phyloP scores from a whole-genome alignment of 139 green algal species.

The Picochlorum sp. region DNA sequence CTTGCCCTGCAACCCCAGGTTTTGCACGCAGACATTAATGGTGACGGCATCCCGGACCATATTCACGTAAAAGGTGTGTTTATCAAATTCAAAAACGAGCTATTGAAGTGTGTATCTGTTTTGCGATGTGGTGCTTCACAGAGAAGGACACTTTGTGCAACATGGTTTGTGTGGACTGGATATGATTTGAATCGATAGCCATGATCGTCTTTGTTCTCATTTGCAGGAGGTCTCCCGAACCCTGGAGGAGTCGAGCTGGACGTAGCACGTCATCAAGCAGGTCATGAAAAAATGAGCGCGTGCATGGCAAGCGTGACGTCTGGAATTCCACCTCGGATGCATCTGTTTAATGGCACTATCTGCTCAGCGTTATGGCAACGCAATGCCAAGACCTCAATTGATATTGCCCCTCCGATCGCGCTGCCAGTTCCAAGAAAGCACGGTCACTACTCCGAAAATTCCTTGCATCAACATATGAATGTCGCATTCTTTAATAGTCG shows the following conservation, averaged over 20 bases:
- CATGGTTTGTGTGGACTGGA: no score
- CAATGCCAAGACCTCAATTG: background rate
- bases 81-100: no score
- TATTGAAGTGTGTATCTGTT: background rate
- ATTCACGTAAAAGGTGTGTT: slow-evolving; percentile 40
- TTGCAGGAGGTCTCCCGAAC: slow-evolving; percentile 12
- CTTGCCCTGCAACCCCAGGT: slow-evolving; percentile 57
- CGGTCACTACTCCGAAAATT: slow-evolving; percentile 28
- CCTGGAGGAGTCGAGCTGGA: background rate
- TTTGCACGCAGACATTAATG: slow-evolving; percentile 91
- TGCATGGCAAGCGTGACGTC: slow-evolving; percentile 34
- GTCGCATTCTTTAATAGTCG: slow-evolving; percentile 63
- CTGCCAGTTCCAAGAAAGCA: slow-evolving; percentile 50
- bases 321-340: slow-evolving; percentile 56
- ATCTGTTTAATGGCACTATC: slow-evolving; percentile 75
- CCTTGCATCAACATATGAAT: slow-evolving; percentile 25
- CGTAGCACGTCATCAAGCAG: background rate
- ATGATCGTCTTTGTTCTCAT: no score
- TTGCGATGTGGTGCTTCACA: background rate
- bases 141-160: no score
- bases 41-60: slow-evolving; percentile 91
- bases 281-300: background rate
- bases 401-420: slow-evolving; percentile 55
- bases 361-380: slow-evolving; percentile 29
- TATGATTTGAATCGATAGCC: no score